These are phyloP conservation scores for Cordia subcordata DNA, from an alignment of 257 asterid genomes.

Conservation along the genomic window DNA sequence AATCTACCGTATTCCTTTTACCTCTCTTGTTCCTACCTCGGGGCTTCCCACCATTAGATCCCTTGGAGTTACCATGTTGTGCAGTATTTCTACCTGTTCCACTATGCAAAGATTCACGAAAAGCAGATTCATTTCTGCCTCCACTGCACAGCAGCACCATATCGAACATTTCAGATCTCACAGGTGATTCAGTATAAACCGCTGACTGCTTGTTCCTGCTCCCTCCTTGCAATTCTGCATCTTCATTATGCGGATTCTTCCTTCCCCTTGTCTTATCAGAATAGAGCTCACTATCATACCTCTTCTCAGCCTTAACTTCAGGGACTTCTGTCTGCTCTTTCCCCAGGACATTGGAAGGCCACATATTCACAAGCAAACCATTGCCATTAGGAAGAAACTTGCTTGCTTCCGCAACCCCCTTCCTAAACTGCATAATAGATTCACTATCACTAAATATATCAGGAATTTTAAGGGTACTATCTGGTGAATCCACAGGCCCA, in stretches of 20 bases:
- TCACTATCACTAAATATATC: slow-evolving; percentile 40
- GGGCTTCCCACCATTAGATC: slow-evolving; percentile 37
- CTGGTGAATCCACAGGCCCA: slow-evolving; percentile 49
- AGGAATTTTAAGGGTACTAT: slow-evolving; percentile 33
- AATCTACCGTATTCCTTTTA: slow-evolving; percentile 50
- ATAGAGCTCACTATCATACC: slow-evolving; percentile 14
- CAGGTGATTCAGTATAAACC: slow-evolving; percentile 44
- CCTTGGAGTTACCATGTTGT: slow-evolving; percentile 25
- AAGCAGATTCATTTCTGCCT: slow-evolving; percentile 59
- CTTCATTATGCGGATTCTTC: slow-evolving; percentile 48
- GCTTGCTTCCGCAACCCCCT: slow-evolving; percentile 62
- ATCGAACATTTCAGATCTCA: slow-evolving; percentile 58
- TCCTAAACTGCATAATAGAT: slow-evolving; percentile 52
- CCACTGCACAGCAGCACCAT: slow-evolving; percentile 64
- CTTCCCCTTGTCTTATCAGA: slow-evolving; percentile 45
- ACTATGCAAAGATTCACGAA: slow-evolving; percentile 54
- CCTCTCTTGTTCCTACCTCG: slow-evolving; percentile 50
- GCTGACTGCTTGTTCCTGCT: slow-evolving; percentile 72
- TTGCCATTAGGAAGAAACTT: slow-evolving; percentile 52
- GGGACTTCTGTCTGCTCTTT: slow-evolving; percentile 21
- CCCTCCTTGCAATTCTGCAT: slow-evolving; percentile 32
- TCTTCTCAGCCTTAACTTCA: slow-evolving; percentile 32
- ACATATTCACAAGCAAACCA: slow-evolving; percentile 22
- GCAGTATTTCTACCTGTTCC: slow-evolving; percentile 35
- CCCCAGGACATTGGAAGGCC: slow-evolving; percentile 15